Evolutionary conservation across 139 green algal species (phyloP), one percentile per base, ranked within the genome.

Genomic region (Picochlorum costavermella): DNA sequence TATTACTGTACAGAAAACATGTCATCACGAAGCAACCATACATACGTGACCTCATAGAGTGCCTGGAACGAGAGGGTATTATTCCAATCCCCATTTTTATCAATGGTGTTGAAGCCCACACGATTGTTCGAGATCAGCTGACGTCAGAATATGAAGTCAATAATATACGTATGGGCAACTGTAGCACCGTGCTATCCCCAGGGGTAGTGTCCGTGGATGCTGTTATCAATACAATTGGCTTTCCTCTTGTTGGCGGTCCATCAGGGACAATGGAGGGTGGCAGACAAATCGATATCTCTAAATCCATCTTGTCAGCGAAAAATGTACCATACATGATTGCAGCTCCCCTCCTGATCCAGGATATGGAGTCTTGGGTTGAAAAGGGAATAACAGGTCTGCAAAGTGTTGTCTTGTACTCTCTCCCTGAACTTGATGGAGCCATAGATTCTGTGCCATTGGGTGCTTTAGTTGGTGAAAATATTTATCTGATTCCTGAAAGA

Each of bases 1-100:
- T 97, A 48, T 81, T 98, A 68, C 80, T 99, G 64, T 99, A 98
- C 80, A 81, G 94, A 66, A 99, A 99, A 79, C 94, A 99, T 72
- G 94, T 98, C 56, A 95, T 98, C 61, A 98, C 92, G 3, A 69
- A 80, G 5, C 84, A 90, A 65, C 64, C 71, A 13, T 96, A 97
- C 81, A 87, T 97, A 50, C 30, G 49, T 4, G 75, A 93, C 67
- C 68, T 94, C 16, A 75, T 89, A 0, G 33, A 59, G 8, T 69
- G 57, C 20, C 71, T 90, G 71, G 84, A 92, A 72, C 61, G 56
- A 53, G 67, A 85, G 59, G 86, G 86, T 1, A 33, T 92, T 20
- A 50, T 82, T 11, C 86, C 72, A n/a, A 16, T 96, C 11, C 88
- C 89, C 31, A 83, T 96, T 29, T 96, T 98, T 82, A 98, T 98